Conservation (phyloP, 2,329 filamentous ascomycete species). For the Venturia oleaginea region DNA sequence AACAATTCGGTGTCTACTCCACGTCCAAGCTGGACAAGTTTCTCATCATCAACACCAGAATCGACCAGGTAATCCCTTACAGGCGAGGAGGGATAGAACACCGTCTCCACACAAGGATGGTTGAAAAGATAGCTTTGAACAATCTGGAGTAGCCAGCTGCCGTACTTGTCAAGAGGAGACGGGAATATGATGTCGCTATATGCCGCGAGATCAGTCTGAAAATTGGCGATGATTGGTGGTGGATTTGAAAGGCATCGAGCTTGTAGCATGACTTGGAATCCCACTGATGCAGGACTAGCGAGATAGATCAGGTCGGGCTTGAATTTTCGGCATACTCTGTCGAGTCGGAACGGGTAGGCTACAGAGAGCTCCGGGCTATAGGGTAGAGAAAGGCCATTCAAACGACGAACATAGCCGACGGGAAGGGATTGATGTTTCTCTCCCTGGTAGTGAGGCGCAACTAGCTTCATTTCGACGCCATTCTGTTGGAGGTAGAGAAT, state of each 20-base stretch:
- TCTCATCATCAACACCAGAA: slow-evolving; percentile 46
- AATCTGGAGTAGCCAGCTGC: slow-evolving; percentile 51
- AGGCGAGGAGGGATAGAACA: slow-evolving; percentile 60
- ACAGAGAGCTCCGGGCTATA: slow-evolving; percentile 65
- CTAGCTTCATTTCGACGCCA: slow-evolving; percentile 56
- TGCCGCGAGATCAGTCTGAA: slow-evolving; percentile 61
- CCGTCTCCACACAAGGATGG: slow-evolving; percentile 51
- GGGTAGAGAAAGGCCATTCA: slow-evolving; percentile 57
- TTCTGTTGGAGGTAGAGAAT: slow-evolving; percentile 57
- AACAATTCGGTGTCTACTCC: slow-evolving; percentile 59
- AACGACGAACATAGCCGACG: slow-evolving; percentile 44
- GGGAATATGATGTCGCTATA: slow-evolving; percentile 65
- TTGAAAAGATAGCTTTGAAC: slow-evolving; percentile 61
- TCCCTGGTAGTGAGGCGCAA: slow-evolving; percentile 51
- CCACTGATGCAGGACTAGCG: slow-evolving; percentile 59
- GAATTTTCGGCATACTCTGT: slow-evolving; percentile 51
- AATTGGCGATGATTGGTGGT: slow-evolving; percentile 57
- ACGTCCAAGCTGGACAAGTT: slow-evolving; percentile 52
- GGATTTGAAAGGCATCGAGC: slow-evolving; percentile 49
- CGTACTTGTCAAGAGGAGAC: slow-evolving; percentile 49
- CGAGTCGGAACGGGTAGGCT: slow-evolving; percentile 59
- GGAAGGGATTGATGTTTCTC: slow-evolving; percentile 30
- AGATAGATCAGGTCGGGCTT: slow-evolving; percentile 61
- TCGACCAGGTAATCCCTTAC: slow-evolving; percentile 52
- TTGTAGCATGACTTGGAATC: slow-evolving; percentile 64